These are phyloP conservation scores for Epithemia pelagica DNA, from an alignment of 108 stramenopile genomes.

Conservation along the genomic window DNA sequence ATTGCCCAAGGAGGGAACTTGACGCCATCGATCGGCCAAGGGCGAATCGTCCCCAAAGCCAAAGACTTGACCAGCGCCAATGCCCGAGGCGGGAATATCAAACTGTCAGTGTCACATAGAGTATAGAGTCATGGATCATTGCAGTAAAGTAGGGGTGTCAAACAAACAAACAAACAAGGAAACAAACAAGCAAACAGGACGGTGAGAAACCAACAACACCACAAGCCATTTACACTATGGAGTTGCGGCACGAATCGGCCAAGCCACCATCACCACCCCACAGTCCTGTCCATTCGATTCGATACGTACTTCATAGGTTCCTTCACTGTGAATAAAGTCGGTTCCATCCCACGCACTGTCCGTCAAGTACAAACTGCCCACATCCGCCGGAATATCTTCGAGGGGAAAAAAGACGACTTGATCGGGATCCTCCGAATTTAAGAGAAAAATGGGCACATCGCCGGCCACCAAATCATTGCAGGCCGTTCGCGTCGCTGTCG, in stretches of 20 bases:
- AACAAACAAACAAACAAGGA: no score
- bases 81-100: constrained; percentile 4
- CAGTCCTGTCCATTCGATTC: no score
- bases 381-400: constrained; percentile 31
- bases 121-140: no score
- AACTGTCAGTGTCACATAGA: no score
- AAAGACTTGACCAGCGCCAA: constrained; percentile 3
- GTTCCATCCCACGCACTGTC: constrained; percentile 47
- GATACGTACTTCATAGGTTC: constrained; percentile 24
- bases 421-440: constrained; percentile 27
- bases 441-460: constrained; percentile 21
- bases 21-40: background rate
- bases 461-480: constrained; percentile 22
- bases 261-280: background rate
- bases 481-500: constrained; percentile 16
- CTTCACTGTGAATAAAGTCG: constrained; percentile 25
- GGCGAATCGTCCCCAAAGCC: constrained; percentile 3
- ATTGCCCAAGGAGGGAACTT: background rate
- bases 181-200: background rate
- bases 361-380: constrained; percentile 33
- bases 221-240: background rate
- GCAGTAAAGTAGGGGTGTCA: no score
- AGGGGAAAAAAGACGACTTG: constrained; percentile 31
- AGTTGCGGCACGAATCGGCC: background rate
- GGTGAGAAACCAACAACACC: background rate